Base-by-base conservation (phyloP, 305 asterid species). In the Fraxinus albicans region DNA sequence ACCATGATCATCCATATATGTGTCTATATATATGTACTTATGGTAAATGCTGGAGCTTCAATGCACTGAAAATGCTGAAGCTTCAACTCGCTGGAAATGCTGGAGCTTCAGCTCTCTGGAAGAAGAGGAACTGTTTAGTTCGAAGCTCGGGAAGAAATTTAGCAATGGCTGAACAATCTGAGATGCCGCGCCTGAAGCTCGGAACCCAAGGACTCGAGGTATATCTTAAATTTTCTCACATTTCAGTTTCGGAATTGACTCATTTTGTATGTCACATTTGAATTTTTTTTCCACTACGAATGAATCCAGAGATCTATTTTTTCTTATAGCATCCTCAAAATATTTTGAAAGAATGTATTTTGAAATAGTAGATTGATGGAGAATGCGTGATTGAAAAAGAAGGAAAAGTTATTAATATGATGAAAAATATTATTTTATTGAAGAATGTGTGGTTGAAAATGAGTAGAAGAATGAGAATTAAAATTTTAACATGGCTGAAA, bases 121-220 rank as follows among this genome's bases (percentile, higher is more conserved):
- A 58, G 69, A 21, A 58, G 25, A 2, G 69, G 4, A 44, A 44
- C 55, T 47, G 55, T 47, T 12, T 13, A 47, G n/a, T 47, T 13
- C 55, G n/a, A 13, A 12, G 6, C 6, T 47, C n/a, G n/a, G 15
- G 50, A 42, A 2, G 50, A 42, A 44, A 44, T 12, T 2, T 13
- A 47, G 55, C 55, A 13, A 47, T 47, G 55, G 89, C 84, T n/a
- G 87, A 73, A 21, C 12, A 58, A 82, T 77, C 74, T 69, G 83
- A 79, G 38, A 53, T 89, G 83, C 89, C 89, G 1, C 84, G 86
- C 80, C 84, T 87, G 80, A 88, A 88, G 79, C 27, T 91, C 80
- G 92, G 92, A 67, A 86, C 76, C 88, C 91, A 89, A 80, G 91
- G 94, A 58, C 89, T 88, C 77, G 92, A 89, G 91, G 94, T 89